Evolutionary conservation across 1,139 yeast species (phyloP).

Genomic region (Debaryomycetaceae sp.): DNA sequence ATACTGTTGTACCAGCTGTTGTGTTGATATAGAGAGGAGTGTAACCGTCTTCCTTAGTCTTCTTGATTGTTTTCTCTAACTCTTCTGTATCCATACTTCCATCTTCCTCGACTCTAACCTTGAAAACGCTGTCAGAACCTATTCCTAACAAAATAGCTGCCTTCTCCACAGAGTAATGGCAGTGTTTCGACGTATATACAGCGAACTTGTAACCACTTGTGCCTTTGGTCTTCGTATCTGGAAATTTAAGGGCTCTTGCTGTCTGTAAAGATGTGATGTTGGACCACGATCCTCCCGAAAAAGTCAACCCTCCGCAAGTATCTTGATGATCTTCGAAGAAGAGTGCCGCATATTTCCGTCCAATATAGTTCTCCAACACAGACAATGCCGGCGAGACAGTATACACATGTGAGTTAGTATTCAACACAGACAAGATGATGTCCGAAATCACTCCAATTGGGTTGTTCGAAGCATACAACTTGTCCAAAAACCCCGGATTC

Average conservation of each 20-base stretch:
- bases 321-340: slow-evolving; percentile 47
- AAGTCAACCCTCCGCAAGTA: slow-evolving; percentile 77
- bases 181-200: slow-evolving; percentile 65
- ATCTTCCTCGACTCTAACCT: slow-evolving; percentile 52
- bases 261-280: slow-evolving; percentile 77
- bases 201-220: slow-evolving; percentile 58
- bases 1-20: slow-evolving; percentile 89
- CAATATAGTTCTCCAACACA: slow-evolving; percentile 67
- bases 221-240: slow-evolving; percentile 68
- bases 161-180: slow-evolving; percentile 80
- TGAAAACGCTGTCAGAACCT: slow-evolving; percentile 62
- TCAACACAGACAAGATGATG: slow-evolving; percentile 61
- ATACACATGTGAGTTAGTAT: slow-evolving; percentile 83
- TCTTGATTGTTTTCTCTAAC: slow-evolving; percentile 43
- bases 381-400: slow-evolving; percentile 84
- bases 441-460: slow-evolving; percentile 82
- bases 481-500: slow-evolving; percentile 85
- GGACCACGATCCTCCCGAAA: slow-evolving; percentile 87
- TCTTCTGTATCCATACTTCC: slow-evolving; percentile 57
- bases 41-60: slow-evolving; percentile 48
- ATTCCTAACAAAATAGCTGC: slow-evolving; percentile 77
- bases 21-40: slow-evolving; percentile 77
- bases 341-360: slow-evolving; percentile 63
- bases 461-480: slow-evolving; percentile 78
- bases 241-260: slow-evolving; percentile 65